These are phyloP conservation scores for Thuja plicata DNA, from an alignment of 83 land plant species.

Conservation along the genomic window DNA sequence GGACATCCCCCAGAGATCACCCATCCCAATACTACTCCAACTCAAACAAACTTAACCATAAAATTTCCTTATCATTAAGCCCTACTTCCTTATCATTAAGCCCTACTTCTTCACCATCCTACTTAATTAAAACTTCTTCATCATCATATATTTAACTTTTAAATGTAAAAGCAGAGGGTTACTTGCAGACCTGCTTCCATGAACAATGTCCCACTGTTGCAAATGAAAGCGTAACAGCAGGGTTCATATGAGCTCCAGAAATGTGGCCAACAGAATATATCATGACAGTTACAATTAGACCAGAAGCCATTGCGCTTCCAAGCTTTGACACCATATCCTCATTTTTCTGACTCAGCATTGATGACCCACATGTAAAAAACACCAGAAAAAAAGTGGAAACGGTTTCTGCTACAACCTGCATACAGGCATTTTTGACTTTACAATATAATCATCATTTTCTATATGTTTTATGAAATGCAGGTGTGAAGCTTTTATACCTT, in stretches of 20 bases:
- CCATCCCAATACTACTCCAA: too few relatives aligned
- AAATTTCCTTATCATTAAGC: too few relatives aligned
- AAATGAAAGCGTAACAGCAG: slow-evolving; percentile 62
- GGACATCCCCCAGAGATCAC: too few relatives aligned
- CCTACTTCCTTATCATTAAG: too few relatives aligned
- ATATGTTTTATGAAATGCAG: too few relatives aligned
- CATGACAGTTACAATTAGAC: slow-evolving; percentile 57
- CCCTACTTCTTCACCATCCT: too few relatives aligned
- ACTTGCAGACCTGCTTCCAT: slow-evolving; percentile 48
- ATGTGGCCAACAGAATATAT: slow-evolving; percentile 71
- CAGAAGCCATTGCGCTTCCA: slow-evolving; percentile 6
- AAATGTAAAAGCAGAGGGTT: not conserved
- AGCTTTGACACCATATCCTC: not conserved
- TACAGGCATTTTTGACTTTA: not conserved
- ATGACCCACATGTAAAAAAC: not conserved
- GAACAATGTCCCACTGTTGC: slow-evolving; percentile 54
- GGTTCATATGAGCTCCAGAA: slow-evolving; percentile 74
- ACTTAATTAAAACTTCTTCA: too few relatives aligned
- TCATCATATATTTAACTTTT: too few relatives aligned
- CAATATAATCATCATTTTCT: too few relatives aligned
- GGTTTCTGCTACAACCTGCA: not conserved
- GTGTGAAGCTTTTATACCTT: too few relatives aligned
- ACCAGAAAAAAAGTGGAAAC: not conserved
- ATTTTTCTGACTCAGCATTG: not conserved
- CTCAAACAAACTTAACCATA: too few relatives aligned